These are phyloP conservation scores for Pyrrhoderma noxium DNA, from an alignment of 1,284 basidiomycete species.

Conservation along the genomic window DNA sequence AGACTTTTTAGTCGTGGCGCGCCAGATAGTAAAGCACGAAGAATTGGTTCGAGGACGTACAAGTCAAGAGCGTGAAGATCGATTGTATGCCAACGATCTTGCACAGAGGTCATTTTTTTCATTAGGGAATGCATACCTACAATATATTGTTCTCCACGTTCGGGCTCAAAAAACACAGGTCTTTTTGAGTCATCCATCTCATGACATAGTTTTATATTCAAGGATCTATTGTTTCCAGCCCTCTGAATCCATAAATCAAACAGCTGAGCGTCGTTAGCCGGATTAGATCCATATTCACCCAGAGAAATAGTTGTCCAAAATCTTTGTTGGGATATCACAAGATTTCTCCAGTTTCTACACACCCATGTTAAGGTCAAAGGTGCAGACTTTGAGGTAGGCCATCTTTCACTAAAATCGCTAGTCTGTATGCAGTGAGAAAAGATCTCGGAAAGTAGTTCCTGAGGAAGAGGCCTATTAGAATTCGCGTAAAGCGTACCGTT, in stretches of 20 bases:
- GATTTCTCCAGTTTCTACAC: conserved; percentile 9
- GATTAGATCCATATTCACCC: conserved; percentile 7
- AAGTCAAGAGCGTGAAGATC: conserved; percentile 12
- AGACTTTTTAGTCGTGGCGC: conserved; percentile 13
- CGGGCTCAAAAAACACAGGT: conserved; percentile 10
- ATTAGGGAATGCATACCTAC: conserved; percentile 10
- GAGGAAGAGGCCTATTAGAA: conserved; percentile 3
- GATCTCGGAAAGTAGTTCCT: conserved; percentile 8
- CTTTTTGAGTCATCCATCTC: conserved; percentile 10
- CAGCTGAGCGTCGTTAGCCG: conserved; percentile 8
- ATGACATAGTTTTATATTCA: conserved; percentile 9
- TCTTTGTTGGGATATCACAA: conserved; percentile 4
- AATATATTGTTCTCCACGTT: conserved; percentile 7
- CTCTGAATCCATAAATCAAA: conserved; percentile 8
- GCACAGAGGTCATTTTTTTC: conserved; percentile 11
- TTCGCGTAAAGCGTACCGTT: conserved; percentile 9
- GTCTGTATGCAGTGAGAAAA: conserved; percentile 7
- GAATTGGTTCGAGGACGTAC: conserved; percentile 9
- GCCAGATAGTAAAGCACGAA: conserved; percentile 9
- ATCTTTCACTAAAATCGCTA: background rate
- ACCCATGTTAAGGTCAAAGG: conserved; percentile 15
- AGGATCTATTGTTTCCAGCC: background rate
- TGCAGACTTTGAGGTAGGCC: background rate
- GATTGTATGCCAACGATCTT: conserved; percentile 10
- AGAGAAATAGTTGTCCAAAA: conserved; percentile 13